Base-by-base conservation (phyloP, 805 yeast genomes). In the Metschnikowia picachoensis region DNA sequence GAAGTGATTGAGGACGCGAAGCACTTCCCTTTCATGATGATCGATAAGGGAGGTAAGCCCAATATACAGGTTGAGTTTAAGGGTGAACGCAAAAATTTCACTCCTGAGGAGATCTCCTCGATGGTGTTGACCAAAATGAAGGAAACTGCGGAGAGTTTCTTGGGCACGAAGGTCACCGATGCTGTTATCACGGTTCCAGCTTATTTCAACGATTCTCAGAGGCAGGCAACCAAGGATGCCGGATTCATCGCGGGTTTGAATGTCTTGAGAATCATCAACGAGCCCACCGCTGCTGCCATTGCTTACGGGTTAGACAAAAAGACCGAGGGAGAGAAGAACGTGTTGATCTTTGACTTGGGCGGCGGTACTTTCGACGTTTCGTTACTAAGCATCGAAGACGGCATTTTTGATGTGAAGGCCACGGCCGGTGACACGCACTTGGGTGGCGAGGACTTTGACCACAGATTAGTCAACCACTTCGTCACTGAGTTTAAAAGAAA, bases 401-500 rank as follows among this genome's bases (percentile, higher is more conserved):
- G 96, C 73, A 90, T 89, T 49, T 88, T 88, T 64, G 96, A 88
- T 74, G 96, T 88, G 46, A 80, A 85, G 72, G 91, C 96, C 46
- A 88, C 85, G 62, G 94, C 95, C 69, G 94, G 83, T 53, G 95
- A 86, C 61, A 51, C 55, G 13, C 55, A 51, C 41, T 49, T 51
- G 52, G 97, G 97, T 80, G 97, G 97, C 84, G 97, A 91, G 78
- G 98, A 91, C 77, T 92, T 92, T 73, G 98, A 92, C 74, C 82
- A 88, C 84, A 86, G 96, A 76, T 83, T 92, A 68, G 97, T 91
- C 58, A 89, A 79, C 79, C 92, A 83, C 80, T 91, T 91, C 70
- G 87, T 85, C 59, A 83, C 81, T 68, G 97, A 92, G 77, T 92
- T 91, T 85, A 91, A 92, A 89, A 84, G 97, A 79, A 91, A 92